Evolutionary conservation across 1,139 yeast species (phyloP).

Genomic region (Yueomyces sp.): DNA sequence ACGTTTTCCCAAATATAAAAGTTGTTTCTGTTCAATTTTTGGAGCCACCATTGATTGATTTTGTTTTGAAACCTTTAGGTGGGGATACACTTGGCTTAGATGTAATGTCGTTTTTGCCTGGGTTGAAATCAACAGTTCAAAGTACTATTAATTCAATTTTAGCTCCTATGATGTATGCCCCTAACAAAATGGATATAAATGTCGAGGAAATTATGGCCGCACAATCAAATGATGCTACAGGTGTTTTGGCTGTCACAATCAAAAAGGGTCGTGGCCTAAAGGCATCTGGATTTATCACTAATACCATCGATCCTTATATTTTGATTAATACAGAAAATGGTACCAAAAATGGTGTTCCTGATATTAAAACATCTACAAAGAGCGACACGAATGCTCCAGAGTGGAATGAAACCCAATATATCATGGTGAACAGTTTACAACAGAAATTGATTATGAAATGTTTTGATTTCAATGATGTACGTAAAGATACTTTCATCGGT

Average conservation of each 20-base stretch:
- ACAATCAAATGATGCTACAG: conserved; percentile 52
- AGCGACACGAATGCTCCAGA: conserved; percentile 42
- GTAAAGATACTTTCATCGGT: conserved; percentile 46
- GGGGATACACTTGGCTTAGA: conserved; percentile 77
- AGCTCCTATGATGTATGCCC: conserved; percentile 73
- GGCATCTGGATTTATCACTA: conserved; percentile 30
- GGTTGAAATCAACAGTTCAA: conserved; percentile 62
- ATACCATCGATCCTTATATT: conserved; percentile 49
- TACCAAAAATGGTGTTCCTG: conserved; percentile 24
- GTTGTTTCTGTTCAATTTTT: conserved; percentile 57
- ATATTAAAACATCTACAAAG: conserved; percentile 45
- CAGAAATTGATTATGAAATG: conserved; percentile 45
- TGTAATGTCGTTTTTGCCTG: conserved; percentile 73
- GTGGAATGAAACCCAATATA: conserved; percentile 52
- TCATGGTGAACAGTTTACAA: conserved; percentile 46
- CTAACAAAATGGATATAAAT: conserved; percentile 62
- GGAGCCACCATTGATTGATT: conserved; percentile 68
- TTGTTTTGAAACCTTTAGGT: conserved; percentile 75
- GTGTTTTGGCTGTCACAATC: conserved; percentile 53
- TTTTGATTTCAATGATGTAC: conserved; percentile 40
- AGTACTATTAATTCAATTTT: conserved; percentile 54
- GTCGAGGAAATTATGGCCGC: conserved; percentile 58
- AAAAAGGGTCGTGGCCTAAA: conserved; percentile 41
- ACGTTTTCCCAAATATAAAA: conserved; percentile 62
- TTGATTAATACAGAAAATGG: conserved; percentile 36